Percentiles rank a stretch among this genome's conserved stretches.
Evolutionary conservation across 2,329 filamentous ascomycete genomes (phyloP).

Genomic region (Drechslerella stenobrocha): DNA sequence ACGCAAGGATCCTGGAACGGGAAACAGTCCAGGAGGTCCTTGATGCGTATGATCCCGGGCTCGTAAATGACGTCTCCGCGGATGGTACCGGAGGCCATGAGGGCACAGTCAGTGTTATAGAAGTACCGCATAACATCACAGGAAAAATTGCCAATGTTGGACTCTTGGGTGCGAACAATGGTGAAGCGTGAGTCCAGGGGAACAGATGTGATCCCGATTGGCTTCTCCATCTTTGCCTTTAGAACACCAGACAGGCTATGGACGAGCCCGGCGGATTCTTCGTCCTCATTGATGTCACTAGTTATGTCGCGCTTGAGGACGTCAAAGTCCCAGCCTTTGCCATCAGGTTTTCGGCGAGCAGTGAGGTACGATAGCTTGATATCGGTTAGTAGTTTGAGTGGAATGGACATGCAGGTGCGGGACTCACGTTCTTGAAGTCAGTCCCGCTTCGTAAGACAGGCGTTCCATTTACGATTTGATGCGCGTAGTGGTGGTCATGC

Average conservation of each 20-base stretch:
- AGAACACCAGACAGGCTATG: constrained; percentile 71
- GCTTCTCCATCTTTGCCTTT: constrained; percentile 75
- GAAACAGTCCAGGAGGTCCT: constrained; percentile 85
- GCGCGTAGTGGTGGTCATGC: constrained; percentile 86
- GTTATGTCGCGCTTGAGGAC: constrained; percentile 73
- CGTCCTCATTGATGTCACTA: constrained; percentile 61
- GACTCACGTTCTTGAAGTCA: constrained; percentile 69
- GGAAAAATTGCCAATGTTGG: constrained; percentile 86
- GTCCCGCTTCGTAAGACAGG: constrained; percentile 85
- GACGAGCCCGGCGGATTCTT: constrained; percentile 65
- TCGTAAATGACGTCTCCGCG: constrained; percentile 87
- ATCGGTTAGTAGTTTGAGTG: constrained; percentile 16
- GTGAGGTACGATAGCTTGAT: constrained; percentile 81
- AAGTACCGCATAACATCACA: constrained; percentile 88
- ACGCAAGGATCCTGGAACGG: constrained; percentile 91
- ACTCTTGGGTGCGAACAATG: constrained; percentile 75
- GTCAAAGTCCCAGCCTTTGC: constrained; percentile 72
- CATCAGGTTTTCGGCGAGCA: constrained; percentile 63
- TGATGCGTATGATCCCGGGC: constrained; percentile 73
- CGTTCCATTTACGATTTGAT: constrained; percentile 74
- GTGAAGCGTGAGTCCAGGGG: constrained; percentile 85
- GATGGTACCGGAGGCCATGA: constrained; percentile 85
- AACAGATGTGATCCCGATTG: constrained; percentile 78
- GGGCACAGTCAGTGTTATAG: constrained; percentile 75
- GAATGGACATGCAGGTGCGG: neutral